phyloP scores from a whole-genome alignment of 1,139 yeast genomes.

The Scheffersomyces illinoinensis region DNA sequence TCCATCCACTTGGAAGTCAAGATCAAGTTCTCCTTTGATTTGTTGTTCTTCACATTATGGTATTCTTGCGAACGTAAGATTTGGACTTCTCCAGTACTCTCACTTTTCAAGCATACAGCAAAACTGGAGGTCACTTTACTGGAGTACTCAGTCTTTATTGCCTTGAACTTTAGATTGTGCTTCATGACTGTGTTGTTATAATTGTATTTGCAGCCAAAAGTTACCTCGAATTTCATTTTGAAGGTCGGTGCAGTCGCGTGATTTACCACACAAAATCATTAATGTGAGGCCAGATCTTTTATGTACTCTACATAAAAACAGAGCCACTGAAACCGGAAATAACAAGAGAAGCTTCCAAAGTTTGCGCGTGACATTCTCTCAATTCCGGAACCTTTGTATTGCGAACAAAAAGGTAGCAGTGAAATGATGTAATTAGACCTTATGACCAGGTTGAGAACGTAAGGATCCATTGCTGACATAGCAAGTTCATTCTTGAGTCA shows the following conservation, averaged over 20 bases:
- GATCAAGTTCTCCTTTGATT: background rate
- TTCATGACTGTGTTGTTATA: background rate
- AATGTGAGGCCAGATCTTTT: background rate
- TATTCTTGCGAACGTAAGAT: background rate
- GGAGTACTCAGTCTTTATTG: background rate
- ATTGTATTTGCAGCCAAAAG: background rate
- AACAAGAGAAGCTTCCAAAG: background rate
- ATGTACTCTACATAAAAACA: background rate
- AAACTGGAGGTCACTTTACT: background rate
- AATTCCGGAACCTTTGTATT: background rate
- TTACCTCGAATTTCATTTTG: background rate
- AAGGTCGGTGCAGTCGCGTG: background rate
- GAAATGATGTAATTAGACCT: background rate
- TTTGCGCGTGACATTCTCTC: background rate
- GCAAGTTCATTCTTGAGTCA: background rate
- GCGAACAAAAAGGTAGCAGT: too few species aligned
- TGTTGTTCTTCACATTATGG: background rate
- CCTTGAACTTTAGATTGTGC: background rate
- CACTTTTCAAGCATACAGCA: background rate
- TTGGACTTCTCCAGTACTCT: background rate
- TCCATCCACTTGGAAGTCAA: background rate
- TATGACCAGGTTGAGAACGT: background rate
- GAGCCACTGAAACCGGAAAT: background rate
- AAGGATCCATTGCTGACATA: background rate
- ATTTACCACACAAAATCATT: background rate